phyloP scores from a whole-genome alignment of 2,329 filamentous ascomycete species.

The Fonsecaea nubica region DNA sequence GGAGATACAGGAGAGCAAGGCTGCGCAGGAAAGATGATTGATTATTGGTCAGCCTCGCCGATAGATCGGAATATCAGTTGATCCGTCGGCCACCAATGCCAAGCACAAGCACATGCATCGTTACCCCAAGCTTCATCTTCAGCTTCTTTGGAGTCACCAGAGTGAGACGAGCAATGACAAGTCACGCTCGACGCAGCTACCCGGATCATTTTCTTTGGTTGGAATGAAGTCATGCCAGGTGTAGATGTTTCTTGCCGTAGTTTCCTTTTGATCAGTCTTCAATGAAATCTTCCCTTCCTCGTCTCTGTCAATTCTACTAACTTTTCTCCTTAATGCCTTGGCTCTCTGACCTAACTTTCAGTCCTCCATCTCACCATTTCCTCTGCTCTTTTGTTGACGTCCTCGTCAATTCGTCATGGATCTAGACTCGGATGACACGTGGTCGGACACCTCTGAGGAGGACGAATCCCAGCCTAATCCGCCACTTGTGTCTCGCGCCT shows the following conservation, averaged over 20 bases:
- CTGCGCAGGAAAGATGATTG: not conserved
- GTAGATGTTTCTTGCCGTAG: not conserved
- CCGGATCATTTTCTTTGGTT: not conserved
- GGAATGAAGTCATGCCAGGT: not conserved
- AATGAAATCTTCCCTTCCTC: not conserved
- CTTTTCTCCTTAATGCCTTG: not conserved
- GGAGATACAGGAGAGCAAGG: not conserved
- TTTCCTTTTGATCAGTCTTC: not conserved
- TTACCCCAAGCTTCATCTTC: slow-evolving; percentile 6
- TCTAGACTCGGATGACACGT: slow-evolving; percentile 22
- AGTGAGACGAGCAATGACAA: not conserved
- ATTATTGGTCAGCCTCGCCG: not conserved
- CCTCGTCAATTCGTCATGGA: slow-evolving; percentile 7
- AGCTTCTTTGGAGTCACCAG: not conserved
- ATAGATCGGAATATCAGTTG: not conserved
- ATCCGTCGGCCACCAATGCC: not conserved
- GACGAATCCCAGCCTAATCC: not conserved
- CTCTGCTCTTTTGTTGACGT: not conserved
- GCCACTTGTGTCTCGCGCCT: slow-evolving; percentile 56
- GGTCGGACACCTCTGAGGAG: slow-evolving; percentile 29
- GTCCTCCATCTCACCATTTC: slow-evolving; percentile 1
- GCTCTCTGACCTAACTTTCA: not conserved
- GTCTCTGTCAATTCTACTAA: not conserved
- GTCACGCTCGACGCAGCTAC: not conserved
- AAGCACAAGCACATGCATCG: not conserved